Conservation (phyloP, 768 basidiomycete species). For the Phylloporus sp. region DNA sequence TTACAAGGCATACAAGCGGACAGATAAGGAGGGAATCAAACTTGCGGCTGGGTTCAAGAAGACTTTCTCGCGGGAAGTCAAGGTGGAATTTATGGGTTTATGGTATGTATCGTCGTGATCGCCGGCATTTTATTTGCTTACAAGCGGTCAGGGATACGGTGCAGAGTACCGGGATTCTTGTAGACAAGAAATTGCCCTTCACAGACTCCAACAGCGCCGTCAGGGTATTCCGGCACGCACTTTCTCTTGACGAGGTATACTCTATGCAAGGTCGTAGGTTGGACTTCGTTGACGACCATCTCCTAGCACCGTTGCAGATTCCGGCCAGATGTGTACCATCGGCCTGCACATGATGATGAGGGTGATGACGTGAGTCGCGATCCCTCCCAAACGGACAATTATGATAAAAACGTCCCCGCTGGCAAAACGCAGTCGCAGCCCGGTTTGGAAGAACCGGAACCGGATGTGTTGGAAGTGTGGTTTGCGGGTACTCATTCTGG, state of each 20-base stretch:
- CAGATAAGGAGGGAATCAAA: slow-evolving; percentile 38
- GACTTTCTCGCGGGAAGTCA: slow-evolving; percentile 62
- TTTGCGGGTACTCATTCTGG: slow-evolving; percentile 71
- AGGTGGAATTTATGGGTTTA: slow-evolving; percentile 75
- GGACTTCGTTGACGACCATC: slow-evolving; percentile 8
- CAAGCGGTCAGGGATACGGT: slow-evolving; percentile 63
- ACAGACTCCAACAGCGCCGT: slow-evolving; percentile 57
- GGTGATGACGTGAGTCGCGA: slow-evolving; percentile 23
- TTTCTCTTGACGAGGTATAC: slow-evolving; percentile 69
- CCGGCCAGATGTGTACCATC: slow-evolving; percentile 58
- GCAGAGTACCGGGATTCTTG: slow-evolving; percentile 65
- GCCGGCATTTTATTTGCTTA: neutral
- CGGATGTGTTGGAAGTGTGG: slow-evolving; percentile 76
- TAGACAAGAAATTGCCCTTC: slow-evolving; percentile 59
- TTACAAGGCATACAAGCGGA: slow-evolving; percentile 62
- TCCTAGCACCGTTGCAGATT: slow-evolving; percentile 61
- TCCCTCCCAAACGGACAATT: too few species aligned
- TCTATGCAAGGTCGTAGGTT: neutral
- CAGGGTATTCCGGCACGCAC: slow-evolving; percentile 69
- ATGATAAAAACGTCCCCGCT: too few species aligned
- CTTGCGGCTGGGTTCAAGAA: slow-evolving; percentile 65
- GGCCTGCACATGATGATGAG: slow-evolving; percentile 25
- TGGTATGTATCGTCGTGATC: slow-evolving; percentile 43
- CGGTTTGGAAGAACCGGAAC: slow-evolving; percentile 6
- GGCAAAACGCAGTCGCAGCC: neutral